Percentiles rank a stretch among this genome's conserved stretches.
These are phyloP conservation scores for Uncinocarpus reesii DNA, from an alignment of 2,329 filamentous ascomycete genomes.

Conservation along the genomic window DNA sequence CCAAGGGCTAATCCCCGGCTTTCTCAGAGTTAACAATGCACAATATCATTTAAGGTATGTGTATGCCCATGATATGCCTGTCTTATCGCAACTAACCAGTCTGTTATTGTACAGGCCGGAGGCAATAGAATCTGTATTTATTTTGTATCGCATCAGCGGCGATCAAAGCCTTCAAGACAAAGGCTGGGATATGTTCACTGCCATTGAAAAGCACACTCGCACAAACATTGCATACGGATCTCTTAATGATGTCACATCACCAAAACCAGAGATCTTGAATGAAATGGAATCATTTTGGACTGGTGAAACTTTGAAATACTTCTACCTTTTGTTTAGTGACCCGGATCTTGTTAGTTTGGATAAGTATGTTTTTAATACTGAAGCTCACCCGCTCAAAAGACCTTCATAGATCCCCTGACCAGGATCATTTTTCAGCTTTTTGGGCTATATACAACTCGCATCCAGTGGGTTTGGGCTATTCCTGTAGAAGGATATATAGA, in stretches of 20 bases:
- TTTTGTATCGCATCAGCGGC: slow-evolving; percentile 82
- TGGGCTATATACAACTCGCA: background rate
- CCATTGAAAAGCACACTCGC: slow-evolving; percentile 56
- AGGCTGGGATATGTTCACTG: slow-evolving; percentile 76
- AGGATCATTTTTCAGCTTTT: background rate
- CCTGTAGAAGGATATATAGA: no score
- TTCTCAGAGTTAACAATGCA: slow-evolving; percentile 9
- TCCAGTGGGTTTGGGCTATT: no score
- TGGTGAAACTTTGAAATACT: slow-evolving; percentile 86
- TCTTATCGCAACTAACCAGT: background rate
- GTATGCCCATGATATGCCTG: background rate
- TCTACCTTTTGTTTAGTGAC: slow-evolving; percentile 68
- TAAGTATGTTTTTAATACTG: slow-evolving; percentile 54
- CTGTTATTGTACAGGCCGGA: slow-evolving; percentile 47
- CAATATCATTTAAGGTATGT: slow-evolving; percentile 17
- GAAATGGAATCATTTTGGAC: slow-evolving; percentile 86
- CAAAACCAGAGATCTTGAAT: slow-evolving; percentile 31
- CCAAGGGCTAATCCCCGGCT: slow-evolving; percentile 15
- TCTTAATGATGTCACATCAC: slow-evolving; percentile 19
- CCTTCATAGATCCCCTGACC: background rate
- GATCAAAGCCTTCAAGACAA: slow-evolving; percentile 64
- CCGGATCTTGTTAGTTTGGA: slow-evolving; percentile 57
- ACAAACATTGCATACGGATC: slow-evolving; percentile 58
- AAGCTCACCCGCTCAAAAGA: slow-evolving; percentile 44
- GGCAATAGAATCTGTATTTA: slow-evolving; percentile 79